Evolutionary conservation across 2,329 filamentous ascomycete genomes (phyloP).

Genomic region (Fusarium sp.): DNA sequence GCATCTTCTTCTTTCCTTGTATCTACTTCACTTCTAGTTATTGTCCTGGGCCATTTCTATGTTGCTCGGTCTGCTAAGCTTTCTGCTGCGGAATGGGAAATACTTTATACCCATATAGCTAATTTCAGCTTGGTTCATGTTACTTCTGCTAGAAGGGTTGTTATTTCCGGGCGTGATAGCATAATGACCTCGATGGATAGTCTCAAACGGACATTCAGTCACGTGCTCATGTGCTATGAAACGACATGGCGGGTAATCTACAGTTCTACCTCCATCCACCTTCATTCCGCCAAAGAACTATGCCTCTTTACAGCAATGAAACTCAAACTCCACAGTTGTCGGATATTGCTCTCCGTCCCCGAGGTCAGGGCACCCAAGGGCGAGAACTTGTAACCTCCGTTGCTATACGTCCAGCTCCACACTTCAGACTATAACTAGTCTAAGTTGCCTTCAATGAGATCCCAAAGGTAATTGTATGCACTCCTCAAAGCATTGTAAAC

Average conservation of each 20-base stretch:
- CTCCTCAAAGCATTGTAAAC: slow-evolving; percentile 59
- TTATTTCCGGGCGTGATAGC: not conserved
- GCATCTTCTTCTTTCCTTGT: not conserved
- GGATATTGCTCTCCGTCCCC: slow-evolving; percentile 33
- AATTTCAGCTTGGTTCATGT: not conserved
- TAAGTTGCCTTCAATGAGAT: slow-evolving; percentile 67
- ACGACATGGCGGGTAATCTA: not conserved
- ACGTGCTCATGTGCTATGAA: not conserved
- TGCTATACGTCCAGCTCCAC: slow-evolving; percentile 69
- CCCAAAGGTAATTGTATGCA: slow-evolving; percentile 72
- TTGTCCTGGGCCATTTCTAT: not conserved
- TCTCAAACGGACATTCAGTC: not conserved
- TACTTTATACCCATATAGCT: not conserved
- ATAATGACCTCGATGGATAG: not conserved
- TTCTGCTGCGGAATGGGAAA: not conserved
- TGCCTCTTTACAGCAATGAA: slow-evolving; percentile 35
- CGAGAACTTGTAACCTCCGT: slow-evolving; percentile 30
- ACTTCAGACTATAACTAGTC: slow-evolving; percentile 67
- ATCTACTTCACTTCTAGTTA: not conserved
- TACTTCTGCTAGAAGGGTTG: not conserved
- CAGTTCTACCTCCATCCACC: not conserved
- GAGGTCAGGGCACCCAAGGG: slow-evolving; percentile 36
- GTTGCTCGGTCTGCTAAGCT: not conserved
- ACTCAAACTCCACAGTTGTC: slow-evolving; percentile 37
- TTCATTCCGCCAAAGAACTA: not conserved